Base-by-base conservation (phyloP, 805 yeast genomes). In the Phaffomyces antillensis region DNA sequence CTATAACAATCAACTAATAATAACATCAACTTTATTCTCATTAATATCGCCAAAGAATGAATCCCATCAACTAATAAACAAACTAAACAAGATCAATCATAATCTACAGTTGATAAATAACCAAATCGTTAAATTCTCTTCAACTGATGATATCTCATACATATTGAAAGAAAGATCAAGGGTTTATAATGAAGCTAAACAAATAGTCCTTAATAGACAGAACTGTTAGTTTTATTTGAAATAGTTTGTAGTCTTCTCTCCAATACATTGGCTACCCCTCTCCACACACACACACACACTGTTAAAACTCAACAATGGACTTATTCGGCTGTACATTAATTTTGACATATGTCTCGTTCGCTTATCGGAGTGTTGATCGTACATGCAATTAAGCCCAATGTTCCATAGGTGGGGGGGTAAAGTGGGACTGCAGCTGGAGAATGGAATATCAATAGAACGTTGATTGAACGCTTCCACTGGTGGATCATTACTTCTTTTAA, bases 91-190 rank as follows among this genome's bases (percentile, higher is more conserved):
- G 15, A 40, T 39, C 6, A 38, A 17, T 26, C 43, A 48, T 30
- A 58, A 58, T 38, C 17, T 58, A 11, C 41, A 46, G 5, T 30
- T 40, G 11, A 45, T 58, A 3, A 44, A 44, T 15, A 18, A 35
- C n/a, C 49, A 48, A 37, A 42, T 58, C 7, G 15, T 17, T 2
- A 28, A 26, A 31, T 46, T 56, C 5, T 40, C 49, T 3, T 37
- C 37, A 17, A 46, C 48, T 20, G 60, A 58, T 26, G 62, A 58
- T 37, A 52, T 58, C 15, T 45, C 56, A 4, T 58, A 55, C 31
- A 59, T 58, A 5, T 44, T 58, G n/a, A 58, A 58, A 35, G 62
- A 58, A 39, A 50, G 62, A 25, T 58, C 62, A 18, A 55, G 57
- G 41, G 49, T 58, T 9, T 58, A 58, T 35, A 58, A 56, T 39